These are phyloP conservation scores for Xylaria telfairii DNA, from an alignment of 495 filamentous ascomycete genomes.

Conservation along the genomic window DNA sequence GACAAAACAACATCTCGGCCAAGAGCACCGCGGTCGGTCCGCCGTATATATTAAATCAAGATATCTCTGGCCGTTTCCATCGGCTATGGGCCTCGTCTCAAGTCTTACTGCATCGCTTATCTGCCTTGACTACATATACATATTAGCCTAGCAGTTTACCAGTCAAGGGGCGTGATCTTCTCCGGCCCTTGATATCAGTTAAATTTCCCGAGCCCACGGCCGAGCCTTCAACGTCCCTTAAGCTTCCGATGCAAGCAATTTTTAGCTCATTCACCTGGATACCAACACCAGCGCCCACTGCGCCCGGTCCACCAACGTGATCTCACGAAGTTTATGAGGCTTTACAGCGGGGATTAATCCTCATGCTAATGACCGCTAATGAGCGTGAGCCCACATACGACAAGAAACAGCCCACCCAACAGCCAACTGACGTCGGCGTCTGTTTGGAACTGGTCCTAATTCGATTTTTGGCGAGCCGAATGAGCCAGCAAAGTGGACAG, in stretches of 20 bases:
- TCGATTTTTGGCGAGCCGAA: not conserved
- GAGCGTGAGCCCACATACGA: slow-evolving; percentile 23
- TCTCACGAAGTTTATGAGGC: slow-evolving; percentile 2
- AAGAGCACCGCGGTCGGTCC: slow-evolving; percentile 4
- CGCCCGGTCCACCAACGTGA: slow-evolving; percentile 16
- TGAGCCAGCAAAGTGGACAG: slow-evolving; percentile 20
- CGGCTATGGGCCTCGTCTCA: not conserved
- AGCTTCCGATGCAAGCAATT: not conserved
- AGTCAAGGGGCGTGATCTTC: not conserved
- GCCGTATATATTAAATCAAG: slow-evolving; percentile 19
- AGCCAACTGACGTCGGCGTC: slow-evolving; percentile 20
- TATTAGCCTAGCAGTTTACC: not conserved
- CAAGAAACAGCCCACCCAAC: slow-evolving; percentile 23
- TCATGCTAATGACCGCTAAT: not conserved
- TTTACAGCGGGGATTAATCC: slow-evolving; percentile 16
- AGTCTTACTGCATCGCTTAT: not conserved
- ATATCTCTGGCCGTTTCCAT: not conserved
- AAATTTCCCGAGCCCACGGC: not conserved
- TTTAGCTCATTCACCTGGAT: not conserved
- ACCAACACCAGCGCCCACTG: not conserved
- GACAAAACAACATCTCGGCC: slow-evolving; percentile 24
- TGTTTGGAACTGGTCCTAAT: slow-evolving; percentile 1
- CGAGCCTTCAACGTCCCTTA: not conserved
- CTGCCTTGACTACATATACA: not conserved
- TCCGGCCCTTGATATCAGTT: not conserved